A percentile compares a stretch with the other conserved stretches of the same genome.
Conservation (phyloP, 257 asterid genomes). For the Penstemon eatonii region DNA sequence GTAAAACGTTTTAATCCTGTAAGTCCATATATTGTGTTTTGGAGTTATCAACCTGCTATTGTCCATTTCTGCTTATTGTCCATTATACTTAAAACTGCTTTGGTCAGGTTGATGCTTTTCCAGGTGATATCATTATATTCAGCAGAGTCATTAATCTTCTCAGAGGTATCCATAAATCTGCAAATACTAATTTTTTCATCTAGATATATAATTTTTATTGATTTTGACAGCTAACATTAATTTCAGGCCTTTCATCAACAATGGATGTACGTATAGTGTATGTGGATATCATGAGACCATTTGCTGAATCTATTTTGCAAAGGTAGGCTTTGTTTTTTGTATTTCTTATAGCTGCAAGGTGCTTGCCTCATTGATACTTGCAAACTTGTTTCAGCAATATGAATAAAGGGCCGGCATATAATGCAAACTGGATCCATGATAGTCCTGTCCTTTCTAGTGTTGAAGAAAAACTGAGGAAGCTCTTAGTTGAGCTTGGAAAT, state of each 20-base stretch:
- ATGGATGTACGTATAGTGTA: slow-evolving; percentile 80
- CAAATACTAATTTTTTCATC: slow-evolving; percentile 18
- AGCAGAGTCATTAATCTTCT: slow-evolving; percentile 92
- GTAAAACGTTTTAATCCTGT: slow-evolving; percentile 94
- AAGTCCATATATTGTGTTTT: slow-evolving; percentile 36
- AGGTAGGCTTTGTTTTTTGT: slow-evolving; percentile 46
- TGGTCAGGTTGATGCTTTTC: slow-evolving; percentile 95
- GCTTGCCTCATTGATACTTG: slow-evolving; percentile 34
- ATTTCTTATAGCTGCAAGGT: slow-evolving; percentile 18
- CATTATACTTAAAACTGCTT: slow-evolving; percentile 21
- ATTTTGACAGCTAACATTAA: slow-evolving; percentile 31
- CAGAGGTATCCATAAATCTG: slow-evolving; percentile 58
- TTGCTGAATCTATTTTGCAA: slow-evolving; percentile 91
- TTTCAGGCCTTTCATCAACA: slow-evolving; percentile 87
- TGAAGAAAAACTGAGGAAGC: slow-evolving; percentile 82
- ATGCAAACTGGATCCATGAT: slow-evolving; percentile 71
- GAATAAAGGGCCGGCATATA: slow-evolving; percentile 64
- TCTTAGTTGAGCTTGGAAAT: slow-evolving; percentile 78
- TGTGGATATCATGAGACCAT: slow-evolving; percentile 92
- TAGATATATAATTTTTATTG: slow-evolving; percentile 26
- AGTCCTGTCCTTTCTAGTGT: slow-evolving; percentile 75
- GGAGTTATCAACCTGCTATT: slow-evolving; percentile 19
- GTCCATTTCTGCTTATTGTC: background rate
- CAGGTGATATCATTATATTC: slow-evolving; percentile 95
- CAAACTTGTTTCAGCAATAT: slow-evolving; percentile 62